Base-by-base conservation (phyloP, 352 stramenopile genomes). In the Pythium sukuiense region DNA sequence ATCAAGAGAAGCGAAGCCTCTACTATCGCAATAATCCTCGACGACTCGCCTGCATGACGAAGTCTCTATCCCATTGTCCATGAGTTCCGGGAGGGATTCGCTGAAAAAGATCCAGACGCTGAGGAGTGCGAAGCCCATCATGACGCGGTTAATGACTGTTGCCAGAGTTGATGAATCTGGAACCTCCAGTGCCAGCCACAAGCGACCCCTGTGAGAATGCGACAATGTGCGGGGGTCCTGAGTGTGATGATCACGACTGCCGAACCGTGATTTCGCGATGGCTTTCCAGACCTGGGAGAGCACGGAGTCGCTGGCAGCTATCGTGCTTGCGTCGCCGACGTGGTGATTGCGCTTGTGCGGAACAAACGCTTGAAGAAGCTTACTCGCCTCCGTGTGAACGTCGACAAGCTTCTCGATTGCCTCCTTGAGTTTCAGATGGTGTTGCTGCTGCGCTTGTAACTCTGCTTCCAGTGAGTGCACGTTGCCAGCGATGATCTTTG, bases 101-200 rank as follows among this genome's bases (percentile, higher is more conserved):
- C 63, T 76, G 53, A 85, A 92, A 60, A 92, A 92, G 2, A 90
- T 48, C 43, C 89, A 76, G 29, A 92, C 65, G 29, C 85, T 94
- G 61, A 87, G 50, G 1, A 94, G 53, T 26, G 81, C 70, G 27
- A 83, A 74, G 11, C 33, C 53, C 16, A 92, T 73, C 73, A 92
- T 85, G 20, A 78, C 52, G 54, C 74, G 76, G 65, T 92, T 92
- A 24, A 92, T 59, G n/a, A 66, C 61, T 16, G 35, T 62, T 2
- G 81, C 81, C 5, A 78, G 24, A 0, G 66, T 67, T 3, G 81
- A 90, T 3, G 81, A 90, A 58, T 91, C 76, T 14, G 82, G 85
- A 2, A 83, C 74, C 54, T 93, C 82, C 2, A 93, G 64, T 16
- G 74, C 53, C 3, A 90, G 65, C 80, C 81, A 90, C 11, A 92